These are phyloP conservation scores for Lactarius hengduanensis DNA, from an alignment of 768 basidiomycete genomes.

Conservation along the genomic window DNA sequence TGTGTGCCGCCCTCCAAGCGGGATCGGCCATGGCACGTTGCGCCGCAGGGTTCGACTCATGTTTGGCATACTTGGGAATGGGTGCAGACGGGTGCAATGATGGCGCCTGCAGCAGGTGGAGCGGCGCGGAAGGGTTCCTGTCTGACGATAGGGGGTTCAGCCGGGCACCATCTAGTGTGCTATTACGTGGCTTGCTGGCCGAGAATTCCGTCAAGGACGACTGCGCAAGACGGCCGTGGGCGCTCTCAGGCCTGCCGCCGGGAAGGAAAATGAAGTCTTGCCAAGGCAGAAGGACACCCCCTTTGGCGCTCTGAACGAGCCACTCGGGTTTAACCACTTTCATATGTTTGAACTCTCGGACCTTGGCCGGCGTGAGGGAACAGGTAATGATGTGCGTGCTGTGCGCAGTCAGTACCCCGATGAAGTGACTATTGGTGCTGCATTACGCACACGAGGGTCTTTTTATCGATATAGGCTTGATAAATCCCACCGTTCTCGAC, in stretches of 20 bases:
- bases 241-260: conserved; percentile 45
- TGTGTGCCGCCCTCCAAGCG: conserved; percentile 85
- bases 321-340: conserved; percentile 89
- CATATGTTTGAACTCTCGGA: conserved; percentile 84
- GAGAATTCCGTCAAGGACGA: conserved; percentile 35
- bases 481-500: conserved; percentile 80
- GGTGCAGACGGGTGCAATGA: conserved; percentile 46
- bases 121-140: not conserved
- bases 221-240: conserved; percentile 50
- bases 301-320: conserved; percentile 77
- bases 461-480: conserved; percentile 80
- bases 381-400: conserved; percentile 93
- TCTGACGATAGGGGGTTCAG: conserved; percentile 4
- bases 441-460: conserved; percentile 64
- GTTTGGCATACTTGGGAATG: conserved; percentile 65
- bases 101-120: conserved; percentile 36
- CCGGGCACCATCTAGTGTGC: not conserved
- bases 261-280: conserved; percentile 61
- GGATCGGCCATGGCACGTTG: conserved; percentile 78
- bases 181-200: conserved; percentile 19
- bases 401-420: conserved; percentile 10
- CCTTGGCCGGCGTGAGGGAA: conserved; percentile 86
- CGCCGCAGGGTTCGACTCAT: conserved; percentile 68
- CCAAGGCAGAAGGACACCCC: conserved; percentile 76
- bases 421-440: not conserved